Conservation (phyloP, 2,329 filamentous ascomycete species). For the Parascedosporium putredinis region DNA sequence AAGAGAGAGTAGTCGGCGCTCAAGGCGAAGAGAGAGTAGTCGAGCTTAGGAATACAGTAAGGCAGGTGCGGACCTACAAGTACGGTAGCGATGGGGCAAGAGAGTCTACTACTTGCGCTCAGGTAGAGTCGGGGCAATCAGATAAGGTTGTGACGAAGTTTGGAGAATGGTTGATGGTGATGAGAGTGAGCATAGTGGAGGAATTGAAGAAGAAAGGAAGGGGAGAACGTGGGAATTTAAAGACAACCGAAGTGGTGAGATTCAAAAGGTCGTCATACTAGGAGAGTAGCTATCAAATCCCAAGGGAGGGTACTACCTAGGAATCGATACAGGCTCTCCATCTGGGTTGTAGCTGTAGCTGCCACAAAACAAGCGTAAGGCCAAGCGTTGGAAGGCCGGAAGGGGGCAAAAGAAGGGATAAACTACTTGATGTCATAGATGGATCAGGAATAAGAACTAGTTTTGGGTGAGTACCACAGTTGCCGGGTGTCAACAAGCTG, state of each 20-base stretch:
- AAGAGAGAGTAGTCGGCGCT: neutral
- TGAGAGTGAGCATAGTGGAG: neutral
- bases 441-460: neutral
- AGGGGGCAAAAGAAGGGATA: no score
- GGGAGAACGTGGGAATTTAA: neutral
- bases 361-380: neutral
- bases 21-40: no score
- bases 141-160: neutral
- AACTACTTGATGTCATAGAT: neutral
- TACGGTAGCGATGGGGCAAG: no score
- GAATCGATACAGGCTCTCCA: neutral
- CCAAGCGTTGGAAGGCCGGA: neutral
- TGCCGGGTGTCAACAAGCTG: no score
- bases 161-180: neutral
- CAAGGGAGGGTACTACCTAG: neutral
- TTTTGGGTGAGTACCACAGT: no score
- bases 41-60: no score
- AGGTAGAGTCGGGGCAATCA: neutral
- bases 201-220: neutral
- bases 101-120: no score
- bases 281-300: neutral
- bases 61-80: no score
- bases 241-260: neutral
- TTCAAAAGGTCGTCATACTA: neutral
- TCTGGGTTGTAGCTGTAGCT: neutral